phyloP scores from a whole-genome alignment of 129 eudicot species.

The Centaurea solstitialis region DNA sequence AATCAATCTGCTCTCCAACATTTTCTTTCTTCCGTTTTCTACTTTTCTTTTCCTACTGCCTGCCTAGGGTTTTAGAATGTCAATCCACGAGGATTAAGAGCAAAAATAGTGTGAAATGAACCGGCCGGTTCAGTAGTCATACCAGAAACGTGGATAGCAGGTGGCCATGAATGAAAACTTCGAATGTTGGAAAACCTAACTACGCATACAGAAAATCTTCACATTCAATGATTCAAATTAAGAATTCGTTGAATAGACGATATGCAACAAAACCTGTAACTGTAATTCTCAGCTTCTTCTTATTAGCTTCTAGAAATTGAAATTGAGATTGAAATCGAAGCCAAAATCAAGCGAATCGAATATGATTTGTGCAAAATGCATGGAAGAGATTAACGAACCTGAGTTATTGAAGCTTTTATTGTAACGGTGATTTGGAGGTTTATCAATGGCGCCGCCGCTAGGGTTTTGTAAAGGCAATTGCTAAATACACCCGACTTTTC shows the following conservation, averaged over 20 bases:
- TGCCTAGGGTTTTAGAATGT: constrained; percentile 32
- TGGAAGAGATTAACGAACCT: not conserved
- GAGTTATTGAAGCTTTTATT: not conserved
- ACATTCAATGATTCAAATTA: too few relatives aligned
- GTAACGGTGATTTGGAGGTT: not conserved
- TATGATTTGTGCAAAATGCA: not conserved
- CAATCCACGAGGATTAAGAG: constrained; percentile 25
- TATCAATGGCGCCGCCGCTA: not conserved
- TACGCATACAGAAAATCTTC: not conserved
- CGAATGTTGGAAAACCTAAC: not conserved
- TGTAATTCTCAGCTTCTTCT: not conserved
- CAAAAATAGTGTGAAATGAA: not conserved
- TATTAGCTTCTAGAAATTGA: not conserved
- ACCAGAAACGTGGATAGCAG: constrained; percentile 16
- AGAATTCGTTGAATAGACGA: not conserved
- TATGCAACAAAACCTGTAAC: not conserved
- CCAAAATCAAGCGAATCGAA: not conserved
- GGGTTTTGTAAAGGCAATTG: not conserved
- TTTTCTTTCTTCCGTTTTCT: constrained; percentile 4
- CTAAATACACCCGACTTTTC: too few relatives aligned
- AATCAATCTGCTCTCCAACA: constrained; percentile 62
- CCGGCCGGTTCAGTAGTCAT: constrained; percentile 34
- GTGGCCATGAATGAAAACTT: constrained; percentile 5
- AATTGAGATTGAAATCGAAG: too few relatives aligned
- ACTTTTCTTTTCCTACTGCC: not conserved